Evolutionary conservation across 2,329 filamentous ascomycete species (phyloP).

Genomic region (Penicillium hesseltinei): DNA sequence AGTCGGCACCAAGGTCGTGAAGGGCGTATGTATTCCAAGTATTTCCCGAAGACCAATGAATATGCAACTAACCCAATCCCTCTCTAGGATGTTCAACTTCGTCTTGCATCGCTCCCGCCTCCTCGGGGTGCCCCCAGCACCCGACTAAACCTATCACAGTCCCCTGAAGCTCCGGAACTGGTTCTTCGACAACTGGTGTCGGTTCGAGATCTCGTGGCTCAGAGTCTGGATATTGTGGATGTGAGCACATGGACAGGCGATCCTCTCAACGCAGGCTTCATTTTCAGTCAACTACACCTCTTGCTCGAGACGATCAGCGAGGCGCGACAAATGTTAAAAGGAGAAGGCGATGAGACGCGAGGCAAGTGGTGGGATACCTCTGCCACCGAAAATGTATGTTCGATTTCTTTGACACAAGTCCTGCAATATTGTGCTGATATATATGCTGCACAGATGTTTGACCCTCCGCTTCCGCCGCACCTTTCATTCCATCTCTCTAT

Average conservation of each 20-base stretch:
- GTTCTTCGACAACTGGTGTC: slow-evolving; percentile 68
- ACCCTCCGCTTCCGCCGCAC: slow-evolving; percentile 61
- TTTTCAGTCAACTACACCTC: slow-evolving; percentile 58
- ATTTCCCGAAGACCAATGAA: neutral
- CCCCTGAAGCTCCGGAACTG: slow-evolving; percentile 56
- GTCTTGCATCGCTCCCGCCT: slow-evolving; percentile 56
- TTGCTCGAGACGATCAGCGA: slow-evolving; percentile 61
- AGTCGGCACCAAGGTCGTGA: slow-evolving; percentile 85
- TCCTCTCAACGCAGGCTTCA: slow-evolving; percentile 56
- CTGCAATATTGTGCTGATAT: slow-evolving; percentile 5
- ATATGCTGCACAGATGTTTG: slow-evolving; percentile 50
- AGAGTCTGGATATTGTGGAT: slow-evolving; percentile 78
- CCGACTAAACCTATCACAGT: slow-evolving; percentile 52
- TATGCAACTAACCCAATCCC: neutral
- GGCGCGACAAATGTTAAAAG: slow-evolving; percentile 59
- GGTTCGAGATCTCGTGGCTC: slow-evolving; percentile 74
- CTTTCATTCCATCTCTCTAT: slow-evolving; percentile 72
- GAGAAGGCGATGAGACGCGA: slow-evolving; percentile 49
- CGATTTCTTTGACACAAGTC: slow-evolving; percentile 2
- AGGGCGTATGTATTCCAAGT: slow-evolving; percentile 64
- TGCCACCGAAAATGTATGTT: slow-evolving; percentile 57
- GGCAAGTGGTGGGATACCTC: slow-evolving; percentile 57
- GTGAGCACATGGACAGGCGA: slow-evolving; percentile 72
- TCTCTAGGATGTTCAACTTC: slow-evolving; percentile 69
- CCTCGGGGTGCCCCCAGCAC: slow-evolving; percentile 52